Percentiles rank a stretch among this genome's conserved stretches.
These are phyloP conservation scores for Mycena vitilis DNA, from an alignment of 768 basidiomycete genomes.

Conservation along the genomic window DNA sequence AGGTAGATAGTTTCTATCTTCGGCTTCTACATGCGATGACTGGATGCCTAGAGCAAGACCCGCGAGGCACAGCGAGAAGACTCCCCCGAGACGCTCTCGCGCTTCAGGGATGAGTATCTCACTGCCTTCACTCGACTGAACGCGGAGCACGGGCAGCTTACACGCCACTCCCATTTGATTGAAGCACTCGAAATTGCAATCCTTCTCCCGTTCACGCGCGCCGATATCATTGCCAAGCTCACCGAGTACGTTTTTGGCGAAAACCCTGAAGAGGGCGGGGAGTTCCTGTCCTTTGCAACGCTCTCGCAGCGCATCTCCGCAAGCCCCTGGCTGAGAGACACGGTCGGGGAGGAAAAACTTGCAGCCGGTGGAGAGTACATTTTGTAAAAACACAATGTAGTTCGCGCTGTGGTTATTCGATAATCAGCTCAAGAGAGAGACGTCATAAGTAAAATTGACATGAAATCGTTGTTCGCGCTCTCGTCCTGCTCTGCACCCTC, in stretches of 20 bases:
- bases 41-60: background rate
- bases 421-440: too few relatives aligned
- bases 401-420: too few relatives aligned
- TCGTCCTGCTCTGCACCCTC: background rate
- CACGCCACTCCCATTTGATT: constrained; percentile 14
- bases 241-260: constrained; percentile 18
- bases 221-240: background rate
- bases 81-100: constrained; percentile 16
- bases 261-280: background rate
- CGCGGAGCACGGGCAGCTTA: constrained; percentile 7
- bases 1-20: background rate
- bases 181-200: constrained; percentile 18
- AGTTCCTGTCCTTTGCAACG: constrained; percentile 9
- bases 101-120: constrained; percentile 23
- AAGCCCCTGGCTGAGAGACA: constrained; percentile 7
- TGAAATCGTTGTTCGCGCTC: background rate
- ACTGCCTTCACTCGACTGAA: constrained; percentile 11
- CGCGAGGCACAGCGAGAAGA: constrained; percentile 16
- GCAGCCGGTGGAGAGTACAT: constrained; percentile 10
- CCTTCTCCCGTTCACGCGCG: background rate
- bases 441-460: background rate
- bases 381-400: background rate
- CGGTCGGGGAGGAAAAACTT: constrained; percentile 17
- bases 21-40: background rate
- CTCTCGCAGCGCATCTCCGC: constrained; percentile 9